phyloP scores from a whole-genome alignment of 2,329 filamentous ascomycete species.

The Fusarium sp. region DNA sequence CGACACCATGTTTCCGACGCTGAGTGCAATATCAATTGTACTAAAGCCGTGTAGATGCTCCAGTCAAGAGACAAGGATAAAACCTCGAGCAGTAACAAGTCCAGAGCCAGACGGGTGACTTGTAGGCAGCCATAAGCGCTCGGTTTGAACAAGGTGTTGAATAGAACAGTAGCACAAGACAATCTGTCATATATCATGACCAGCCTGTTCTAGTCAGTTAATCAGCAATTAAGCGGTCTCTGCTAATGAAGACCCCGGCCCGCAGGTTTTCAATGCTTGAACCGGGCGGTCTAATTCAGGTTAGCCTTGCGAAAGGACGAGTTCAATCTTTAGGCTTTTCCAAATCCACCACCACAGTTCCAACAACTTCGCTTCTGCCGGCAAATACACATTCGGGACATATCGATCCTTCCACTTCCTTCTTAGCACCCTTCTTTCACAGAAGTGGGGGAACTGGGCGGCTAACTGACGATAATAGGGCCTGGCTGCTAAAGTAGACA shows the following conservation, averaged over 20 bases:
- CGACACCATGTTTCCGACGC: neutral
- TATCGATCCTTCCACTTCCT: constrained; percentile 6
- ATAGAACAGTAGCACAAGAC: neutral
- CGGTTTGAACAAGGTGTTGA: neutral
- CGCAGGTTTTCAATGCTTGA: constrained; percentile 1
- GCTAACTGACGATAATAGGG: constrained; percentile 12
- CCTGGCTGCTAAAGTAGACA: neutral
- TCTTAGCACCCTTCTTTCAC: constrained; percentile 2
- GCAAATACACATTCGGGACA: constrained; percentile 13
- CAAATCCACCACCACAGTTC: constrained; percentile 6
- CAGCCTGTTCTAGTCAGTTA: neutral
- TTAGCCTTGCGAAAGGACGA: constrained; percentile 15
- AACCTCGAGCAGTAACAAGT: neutral
- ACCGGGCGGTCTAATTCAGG: constrained; percentile 7
- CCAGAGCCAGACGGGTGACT: neutral
- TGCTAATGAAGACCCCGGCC: neutral
- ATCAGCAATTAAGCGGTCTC: neutral
- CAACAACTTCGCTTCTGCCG: constrained; percentile 11
- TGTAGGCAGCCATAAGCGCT: neutral
- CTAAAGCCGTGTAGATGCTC: neutral
- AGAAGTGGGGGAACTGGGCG: constrained; percentile 7
- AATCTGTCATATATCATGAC: neutral
- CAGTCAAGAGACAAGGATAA: neutral
- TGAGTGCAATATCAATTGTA: neutral
- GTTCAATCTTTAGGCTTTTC: constrained; percentile 7